Evolutionary conservation across 2,329 filamentous ascomycete genomes (phyloP).

Genomic region (Claviceps spartinae): DNA sequence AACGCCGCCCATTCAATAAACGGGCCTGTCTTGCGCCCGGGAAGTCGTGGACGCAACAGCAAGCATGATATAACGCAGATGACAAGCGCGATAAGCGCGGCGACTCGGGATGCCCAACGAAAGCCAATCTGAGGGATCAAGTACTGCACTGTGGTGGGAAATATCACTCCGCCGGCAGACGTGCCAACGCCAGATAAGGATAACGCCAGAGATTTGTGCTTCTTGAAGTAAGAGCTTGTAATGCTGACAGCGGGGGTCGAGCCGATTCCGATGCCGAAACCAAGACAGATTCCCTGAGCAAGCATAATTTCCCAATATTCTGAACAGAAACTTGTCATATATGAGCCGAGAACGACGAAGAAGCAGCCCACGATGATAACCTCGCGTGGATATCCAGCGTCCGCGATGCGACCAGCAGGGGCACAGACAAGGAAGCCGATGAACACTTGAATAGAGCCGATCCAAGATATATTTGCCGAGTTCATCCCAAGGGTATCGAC

Average conservation of each 20-base stretch:
- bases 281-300: slow-evolving; percentile 37
- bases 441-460: slow-evolving; percentile 37
- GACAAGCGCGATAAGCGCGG: slow-evolving; percentile 47
- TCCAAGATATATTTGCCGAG: slow-evolving; percentile 26
- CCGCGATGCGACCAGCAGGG: slow-evolving; percentile 34
- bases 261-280: slow-evolving; percentile 39
- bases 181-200: slow-evolving; percentile 47
- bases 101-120: slow-evolving; percentile 47
- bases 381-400: slow-evolving; percentile 33
- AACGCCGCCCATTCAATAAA: slow-evolving; percentile 45
- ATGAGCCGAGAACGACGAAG: slow-evolving; percentile 31
- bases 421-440: slow-evolving; percentile 34
- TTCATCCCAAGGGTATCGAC: slow-evolving; percentile 21
- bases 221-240: slow-evolving; percentile 47
- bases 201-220: slow-evolving; percentile 41
- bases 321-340: slow-evolving; percentile 31
- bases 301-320: slow-evolving; percentile 41
- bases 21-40: slow-evolving; percentile 33
- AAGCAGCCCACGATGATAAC: slow-evolving; percentile 27
- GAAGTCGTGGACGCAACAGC: slow-evolving; percentile 30
- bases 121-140: slow-evolving; percentile 47
- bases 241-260: slow-evolving; percentile 48
- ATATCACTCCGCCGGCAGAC: slow-evolving; percentile 41
- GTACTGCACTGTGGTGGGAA: slow-evolving; percentile 42
- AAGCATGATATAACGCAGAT: slow-evolving; percentile 28